A percentile compares a stretch with the other conserved stretches of the same genome.
phyloP scores from a whole-genome alignment of 768 basidiomycete species.

The Mycena epipterygia region DNA sequence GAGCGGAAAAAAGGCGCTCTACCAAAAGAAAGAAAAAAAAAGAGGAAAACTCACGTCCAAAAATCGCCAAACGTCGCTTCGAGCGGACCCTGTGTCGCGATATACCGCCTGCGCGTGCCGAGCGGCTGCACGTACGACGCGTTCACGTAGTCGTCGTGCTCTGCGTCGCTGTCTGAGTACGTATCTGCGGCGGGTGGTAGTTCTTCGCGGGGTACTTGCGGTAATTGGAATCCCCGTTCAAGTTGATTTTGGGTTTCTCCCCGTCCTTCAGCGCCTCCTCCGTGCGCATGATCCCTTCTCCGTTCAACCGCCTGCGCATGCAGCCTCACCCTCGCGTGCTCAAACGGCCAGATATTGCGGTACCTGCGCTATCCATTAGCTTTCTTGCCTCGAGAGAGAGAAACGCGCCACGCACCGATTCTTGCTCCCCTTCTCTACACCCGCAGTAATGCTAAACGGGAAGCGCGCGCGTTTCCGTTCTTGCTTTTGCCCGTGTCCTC shows the following conservation, averaged over 20 bases:
- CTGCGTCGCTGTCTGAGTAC: slow-evolving; percentile 65
- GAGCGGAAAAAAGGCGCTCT: not conserved
- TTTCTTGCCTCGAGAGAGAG: not conserved
- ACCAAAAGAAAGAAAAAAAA: not conserved
- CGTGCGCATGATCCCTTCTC: not conserved
- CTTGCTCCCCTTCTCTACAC: slow-evolving; percentile 94
- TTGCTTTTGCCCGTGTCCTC: not conserved
- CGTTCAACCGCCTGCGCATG: slow-evolving; percentile 38
- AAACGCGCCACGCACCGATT: slow-evolving; percentile 72
- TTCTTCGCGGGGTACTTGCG: no score
- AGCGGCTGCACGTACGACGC: slow-evolving; percentile 94
- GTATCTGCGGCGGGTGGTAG: no score
- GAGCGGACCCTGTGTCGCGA: slow-evolving; percentile 96
- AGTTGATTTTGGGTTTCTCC: no score
- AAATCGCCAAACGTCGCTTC: slow-evolving; percentile 93
- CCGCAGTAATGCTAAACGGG: slow-evolving; percentile 95
- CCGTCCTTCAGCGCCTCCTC: not conserved
- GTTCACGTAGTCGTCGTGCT: slow-evolving; percentile 91
- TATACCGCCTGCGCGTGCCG: slow-evolving; percentile 86
- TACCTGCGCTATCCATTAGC: slow-evolving; percentile 66
- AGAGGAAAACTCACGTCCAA: slow-evolving; percentile 80
- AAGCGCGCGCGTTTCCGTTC: slow-evolving; percentile 51
- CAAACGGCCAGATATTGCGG: slow-evolving; percentile 97
- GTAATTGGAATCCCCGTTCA: no score
- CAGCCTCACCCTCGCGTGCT: slow-evolving; percentile 91